Evolutionary conservation across 2,329 filamentous ascomycete species (phyloP).

Genomic region (Neurospora sp.): DNA sequence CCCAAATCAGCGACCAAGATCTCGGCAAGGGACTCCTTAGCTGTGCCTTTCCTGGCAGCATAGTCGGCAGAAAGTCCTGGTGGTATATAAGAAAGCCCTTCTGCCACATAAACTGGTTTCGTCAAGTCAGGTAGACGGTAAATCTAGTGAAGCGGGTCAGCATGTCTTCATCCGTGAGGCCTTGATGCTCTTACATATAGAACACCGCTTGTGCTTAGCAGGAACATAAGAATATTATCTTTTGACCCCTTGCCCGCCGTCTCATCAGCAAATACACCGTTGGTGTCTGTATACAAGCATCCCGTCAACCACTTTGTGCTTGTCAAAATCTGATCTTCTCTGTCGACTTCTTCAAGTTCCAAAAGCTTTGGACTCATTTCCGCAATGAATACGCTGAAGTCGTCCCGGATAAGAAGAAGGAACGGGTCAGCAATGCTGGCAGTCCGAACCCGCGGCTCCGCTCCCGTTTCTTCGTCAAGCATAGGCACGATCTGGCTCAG

Average conservation of each 20-base stretch:
- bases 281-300: conserved; percentile 66
- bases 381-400: conserved; percentile 69
- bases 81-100: conserved; percentile 69
- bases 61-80: conserved; percentile 65
- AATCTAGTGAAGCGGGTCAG: conserved; percentile 39
- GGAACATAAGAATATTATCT: conserved; percentile 58
- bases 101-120: conserved; percentile 61
- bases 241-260: conserved; percentile 30
- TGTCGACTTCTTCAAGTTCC: conserved; percentile 75
- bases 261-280: conserved; percentile 40
- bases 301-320: conserved; percentile 71
- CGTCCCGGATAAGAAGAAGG: conserved; percentile 71
- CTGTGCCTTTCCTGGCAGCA: conserved; percentile 56
- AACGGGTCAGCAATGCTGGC: conserved; percentile 84
- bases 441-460: conserved; percentile 66
- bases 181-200: conserved; percentile 51
- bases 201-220: conserved; percentile 65
- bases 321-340: conserved; percentile 44
- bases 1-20: conserved; percentile 79
- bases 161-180: background rate
- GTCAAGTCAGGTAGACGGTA: conserved; percentile 67
- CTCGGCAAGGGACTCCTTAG: conserved; percentile 66
- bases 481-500: conserved; percentile 87
- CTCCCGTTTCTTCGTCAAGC: conserved; percentile 80
- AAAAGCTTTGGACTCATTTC: conserved; percentile 39